Evolutionary conservation across 2,329 filamentous ascomycete species (phyloP).

Genomic region (Penicillium sp.): DNA sequence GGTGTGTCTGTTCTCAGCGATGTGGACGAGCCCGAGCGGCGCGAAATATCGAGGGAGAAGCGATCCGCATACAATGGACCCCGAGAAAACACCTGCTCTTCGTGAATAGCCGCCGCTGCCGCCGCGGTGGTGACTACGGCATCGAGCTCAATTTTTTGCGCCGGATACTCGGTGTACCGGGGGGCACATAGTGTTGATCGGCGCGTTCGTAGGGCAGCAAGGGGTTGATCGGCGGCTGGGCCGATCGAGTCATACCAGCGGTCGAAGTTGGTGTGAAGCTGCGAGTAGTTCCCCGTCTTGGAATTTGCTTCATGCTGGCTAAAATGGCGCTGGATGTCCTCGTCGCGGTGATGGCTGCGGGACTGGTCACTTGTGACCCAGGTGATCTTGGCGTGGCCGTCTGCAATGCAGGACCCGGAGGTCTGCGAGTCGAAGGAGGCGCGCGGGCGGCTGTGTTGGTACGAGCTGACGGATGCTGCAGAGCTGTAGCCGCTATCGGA

Average conservation of each 20-base stretch:
- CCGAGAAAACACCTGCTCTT: conserved; percentile 11
- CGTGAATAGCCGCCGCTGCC: conserved; percentile 1
- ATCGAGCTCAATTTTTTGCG: conserved; percentile 2
- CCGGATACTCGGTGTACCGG: conserved; percentile 28
- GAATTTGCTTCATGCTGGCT: conserved; percentile 24
- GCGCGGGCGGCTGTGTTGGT: conserved; percentile 30
- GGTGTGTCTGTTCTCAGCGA: conserved; percentile 8
- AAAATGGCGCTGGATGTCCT: conserved; percentile 24
- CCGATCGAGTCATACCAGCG: conserved; percentile 25
- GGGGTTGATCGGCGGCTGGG: conserved; percentile 9
- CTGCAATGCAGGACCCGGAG: conserved; percentile 27
- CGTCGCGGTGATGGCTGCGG: conserved; percentile 4
- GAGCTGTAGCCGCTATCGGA: conserved; percentile 47
- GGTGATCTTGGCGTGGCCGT: conserved; percentile 15
- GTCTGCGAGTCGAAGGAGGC: conserved; percentile 34
- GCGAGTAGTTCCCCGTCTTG: conserved; percentile 21
- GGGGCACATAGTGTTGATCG: conserved; percentile 31
- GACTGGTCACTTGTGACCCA: conserved; percentile 8
- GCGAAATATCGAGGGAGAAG: conserved; percentile 13
- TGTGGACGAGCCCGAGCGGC: conserved; percentile 10
- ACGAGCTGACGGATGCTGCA: conserved; percentile 37
- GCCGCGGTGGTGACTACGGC: neutral
- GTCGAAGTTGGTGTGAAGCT: conserved; percentile 14
- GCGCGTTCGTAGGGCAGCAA: conserved; percentile 15
- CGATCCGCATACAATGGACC: conserved; percentile 19